Percentiles rank a stretch among this genome's conserved stretches.
Evolutionary conservation across 2,329 filamentous ascomycete species (phyloP).

Genomic region (Eutypella sp.): DNA sequence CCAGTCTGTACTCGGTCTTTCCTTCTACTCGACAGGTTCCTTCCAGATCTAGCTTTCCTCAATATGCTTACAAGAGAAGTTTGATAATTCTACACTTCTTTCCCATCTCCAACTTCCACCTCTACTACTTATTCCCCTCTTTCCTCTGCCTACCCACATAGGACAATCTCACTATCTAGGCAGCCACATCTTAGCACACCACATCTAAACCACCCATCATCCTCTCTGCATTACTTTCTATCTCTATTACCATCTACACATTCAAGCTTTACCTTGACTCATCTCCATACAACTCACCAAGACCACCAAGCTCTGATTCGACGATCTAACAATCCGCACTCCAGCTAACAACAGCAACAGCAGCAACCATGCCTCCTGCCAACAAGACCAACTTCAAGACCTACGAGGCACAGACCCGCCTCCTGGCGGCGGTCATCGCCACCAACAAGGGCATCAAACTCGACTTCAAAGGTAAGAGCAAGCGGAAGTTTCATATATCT

Average conservation of each 20-base stretch:
- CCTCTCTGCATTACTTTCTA: not conserved
- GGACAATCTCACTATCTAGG: too few relatives aligned
- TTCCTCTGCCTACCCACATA: too few relatives aligned
- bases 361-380: conserved; percentile 37
- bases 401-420: conserved; percentile 55
- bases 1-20: too few relatives aligned
- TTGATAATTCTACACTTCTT: too few relatives aligned
- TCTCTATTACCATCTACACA: not conserved
- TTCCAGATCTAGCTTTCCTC: too few relatives aligned
- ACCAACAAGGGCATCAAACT: conserved; percentile 50
- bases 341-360: conserved; percentile 3
- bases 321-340: conserved; percentile 2
- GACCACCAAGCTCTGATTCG: not conserved
- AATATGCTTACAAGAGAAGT: too few relatives aligned
- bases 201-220: not conserved
- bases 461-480: conserved; percentile 59
- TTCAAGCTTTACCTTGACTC: not conserved
- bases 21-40: too few relatives aligned
- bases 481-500: conserved; percentile 18
- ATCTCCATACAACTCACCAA: not conserved
- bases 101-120: too few relatives aligned
- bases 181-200: too few relatives aligned
- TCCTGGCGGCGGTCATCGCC: conserved; percentile 57
- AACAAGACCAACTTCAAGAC: conserved; percentile 50
- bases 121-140: too few relatives aligned